Conservation (phyloP, 2,329 filamentous ascomycete genomes). For the Blastomyces parvus region DNA sequence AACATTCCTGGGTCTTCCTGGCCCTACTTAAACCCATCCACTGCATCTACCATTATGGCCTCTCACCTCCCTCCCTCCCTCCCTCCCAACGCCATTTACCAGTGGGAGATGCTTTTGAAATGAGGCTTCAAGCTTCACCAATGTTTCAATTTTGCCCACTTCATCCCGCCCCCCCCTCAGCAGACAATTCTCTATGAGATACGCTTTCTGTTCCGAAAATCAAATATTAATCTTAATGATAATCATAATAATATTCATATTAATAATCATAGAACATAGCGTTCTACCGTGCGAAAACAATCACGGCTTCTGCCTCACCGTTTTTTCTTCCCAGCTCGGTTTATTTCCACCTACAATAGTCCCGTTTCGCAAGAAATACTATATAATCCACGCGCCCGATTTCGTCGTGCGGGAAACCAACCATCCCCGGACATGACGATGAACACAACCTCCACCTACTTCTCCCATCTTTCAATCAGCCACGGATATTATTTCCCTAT, state of each 20-base stretch:
- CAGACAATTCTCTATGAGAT: background rate
- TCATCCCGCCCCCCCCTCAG: background rate
- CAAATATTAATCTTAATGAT: background rate
- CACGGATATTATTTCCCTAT: background rate
- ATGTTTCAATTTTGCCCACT: constrained; percentile 1
- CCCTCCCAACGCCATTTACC: no score
- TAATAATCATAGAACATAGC: background rate
- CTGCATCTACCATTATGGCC: background rate
- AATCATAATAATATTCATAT: background rate
- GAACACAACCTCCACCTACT: background rate
- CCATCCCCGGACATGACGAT: background rate
- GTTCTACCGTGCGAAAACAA: background rate
- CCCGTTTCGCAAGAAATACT: background rate
- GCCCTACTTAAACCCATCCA: background rate
- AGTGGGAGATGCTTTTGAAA: constrained; percentile 2
- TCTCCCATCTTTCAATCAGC: background rate
- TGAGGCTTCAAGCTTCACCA: background rate
- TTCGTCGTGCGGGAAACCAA: background rate
- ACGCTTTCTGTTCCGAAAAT: background rate
- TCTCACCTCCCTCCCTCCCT: background rate
- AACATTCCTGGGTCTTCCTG: background rate
- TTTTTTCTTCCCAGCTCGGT: background rate
- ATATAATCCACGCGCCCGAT: background rate
- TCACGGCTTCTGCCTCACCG: background rate
- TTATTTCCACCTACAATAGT: background rate